Evolutionary conservation across 352 stramenopile genomes (phyloP), one percentile per base, ranked within the genome.

Genomic region (Globisporangium polare): DNA sequence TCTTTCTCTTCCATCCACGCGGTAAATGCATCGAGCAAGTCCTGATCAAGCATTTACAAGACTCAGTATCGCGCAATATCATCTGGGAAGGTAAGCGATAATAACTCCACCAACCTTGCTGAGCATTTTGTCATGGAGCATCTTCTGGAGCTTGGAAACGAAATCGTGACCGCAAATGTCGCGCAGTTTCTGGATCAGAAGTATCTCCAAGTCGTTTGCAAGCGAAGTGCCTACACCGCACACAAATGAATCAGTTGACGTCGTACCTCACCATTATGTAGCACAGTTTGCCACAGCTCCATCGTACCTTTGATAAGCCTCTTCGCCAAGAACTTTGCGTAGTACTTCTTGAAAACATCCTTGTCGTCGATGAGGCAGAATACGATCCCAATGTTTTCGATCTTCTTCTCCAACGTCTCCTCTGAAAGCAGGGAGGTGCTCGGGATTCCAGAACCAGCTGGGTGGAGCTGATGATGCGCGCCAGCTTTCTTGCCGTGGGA

Each of bases 321-420:
- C 51, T 94, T 93, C 7, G 86, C 80, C 42, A 95, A 58, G 65
- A 89, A 90, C 57, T 93, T 95, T 2, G 86, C 83, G 57, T 95
- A 95, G 58, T 89, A 94, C 50, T 92, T 92, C 62, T 95, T 93
- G 83, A 95, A 95, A 13, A 95, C 69, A 60, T 95, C 86, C 63
- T 95, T 95, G 74, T 95, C 86, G 33, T 95, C 84, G 50, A 95
- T 89, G n/a, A 95, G 71, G 53, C 84, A 93, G 60, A 95, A 95
- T 22, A 95, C 86, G 37, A 94, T 75, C 13, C 84, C 76, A 26
- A 94, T 86, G 41, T 86, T 88, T 51, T 92, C 80, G 50, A 95
- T 89, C 65, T 91, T 92, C 37, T 78, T 75, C 49, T 95, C 86
- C 33, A 94, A 58, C 24, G 59, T 78, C 31, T 88, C 84, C 43